Conservation (phyloP, 1,139 yeast species). For the Schwanniomyces etchellsii region DNA sequence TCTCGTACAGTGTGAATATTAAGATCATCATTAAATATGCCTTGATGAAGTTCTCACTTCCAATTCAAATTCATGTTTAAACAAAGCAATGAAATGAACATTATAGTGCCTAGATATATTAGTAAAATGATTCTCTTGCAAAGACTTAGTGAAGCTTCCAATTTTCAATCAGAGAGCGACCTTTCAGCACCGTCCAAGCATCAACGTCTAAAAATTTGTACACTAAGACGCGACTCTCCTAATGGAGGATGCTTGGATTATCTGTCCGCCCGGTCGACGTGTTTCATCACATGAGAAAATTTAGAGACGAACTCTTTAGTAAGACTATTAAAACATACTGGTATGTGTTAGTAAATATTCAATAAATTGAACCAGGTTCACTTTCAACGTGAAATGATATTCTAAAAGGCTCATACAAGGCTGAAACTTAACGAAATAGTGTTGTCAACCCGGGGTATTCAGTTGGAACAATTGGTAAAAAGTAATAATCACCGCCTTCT, state of each 20-base stretch:
- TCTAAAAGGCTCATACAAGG: constrained; percentile 64
- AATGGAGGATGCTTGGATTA: constrained; percentile 39
- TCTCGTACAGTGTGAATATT: constrained; percentile 66
- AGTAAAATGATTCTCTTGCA: background rate
- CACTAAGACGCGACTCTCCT: constrained; percentile 64
- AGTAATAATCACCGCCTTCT: constrained; percentile 63
- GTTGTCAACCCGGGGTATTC: constrained; percentile 70
- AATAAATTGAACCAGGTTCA: too few relatives aligned
- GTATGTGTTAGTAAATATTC: too few relatives aligned
- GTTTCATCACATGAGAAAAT: constrained; percentile 44
- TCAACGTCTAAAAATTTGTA: constrained; percentile 59
- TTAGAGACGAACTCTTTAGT: too few relatives aligned
- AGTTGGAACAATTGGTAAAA: constrained; percentile 78
- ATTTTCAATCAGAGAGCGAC: constrained; percentile 55
- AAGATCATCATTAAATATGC: constrained; percentile 41
- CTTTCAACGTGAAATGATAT: background rate
- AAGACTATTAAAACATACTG: too few relatives aligned
- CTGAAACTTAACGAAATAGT: constrained; percentile 79
- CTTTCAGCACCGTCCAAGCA: constrained; percentile 57
- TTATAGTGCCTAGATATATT: background rate
- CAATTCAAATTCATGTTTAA: background rate
- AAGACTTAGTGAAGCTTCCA: too few relatives aligned
- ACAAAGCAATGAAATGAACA: background rate
- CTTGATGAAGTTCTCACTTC: constrained; percentile 4
- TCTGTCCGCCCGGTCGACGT: constrained; percentile 85